A percentile compares a stretch with the other conserved stretches of the same genome.
Evolutionary conservation across 805 yeast species (phyloP).

Genomic region (Candida dajiaensis): DNA sequence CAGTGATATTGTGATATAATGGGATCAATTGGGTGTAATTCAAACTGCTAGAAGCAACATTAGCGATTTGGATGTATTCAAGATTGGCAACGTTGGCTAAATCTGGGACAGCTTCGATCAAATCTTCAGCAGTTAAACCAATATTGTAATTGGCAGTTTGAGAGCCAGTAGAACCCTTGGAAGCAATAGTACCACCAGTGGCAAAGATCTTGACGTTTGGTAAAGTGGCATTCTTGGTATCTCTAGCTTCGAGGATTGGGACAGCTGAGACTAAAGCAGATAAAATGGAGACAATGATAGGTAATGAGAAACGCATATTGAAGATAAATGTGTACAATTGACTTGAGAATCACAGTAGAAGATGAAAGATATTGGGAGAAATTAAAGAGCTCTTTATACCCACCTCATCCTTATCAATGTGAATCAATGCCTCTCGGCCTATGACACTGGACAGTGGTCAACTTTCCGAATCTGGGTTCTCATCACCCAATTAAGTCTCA

Average conservation of each 20-base stretch:
- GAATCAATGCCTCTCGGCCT: no score
- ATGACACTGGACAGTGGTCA: no score
- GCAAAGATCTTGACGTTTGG: constrained; percentile 42
- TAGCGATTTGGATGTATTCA: constrained; percentile 33
- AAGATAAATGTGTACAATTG: not conserved
- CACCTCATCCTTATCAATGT: no score
- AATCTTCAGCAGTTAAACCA: constrained; percentile 45
- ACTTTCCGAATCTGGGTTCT: no score
- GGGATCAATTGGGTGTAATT: constrained; percentile 38
- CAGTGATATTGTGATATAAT: constrained; percentile 40
- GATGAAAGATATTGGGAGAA: no score
- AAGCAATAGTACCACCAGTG: constrained; percentile 57
- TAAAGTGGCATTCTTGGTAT: constrained; percentile 9
- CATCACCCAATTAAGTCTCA: no score
- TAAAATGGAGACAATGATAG: not conserved
- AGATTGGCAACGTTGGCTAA: constrained; percentile 46
- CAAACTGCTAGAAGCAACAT: constrained; percentile 55
- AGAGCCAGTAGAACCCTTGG: constrained; percentile 40
- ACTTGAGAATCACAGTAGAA: no score
- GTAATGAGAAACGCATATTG: constrained; percentile 3
- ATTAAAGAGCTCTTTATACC: no score
- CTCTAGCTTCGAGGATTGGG: constrained; percentile 2
- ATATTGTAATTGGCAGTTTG: constrained; percentile 51
- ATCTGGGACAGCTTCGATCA: constrained; percentile 50
- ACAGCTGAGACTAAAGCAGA: not conserved